Base-by-base conservation (phyloP, 495 filamentous ascomycete species). In the Cenococcum geophilum region DNA sequence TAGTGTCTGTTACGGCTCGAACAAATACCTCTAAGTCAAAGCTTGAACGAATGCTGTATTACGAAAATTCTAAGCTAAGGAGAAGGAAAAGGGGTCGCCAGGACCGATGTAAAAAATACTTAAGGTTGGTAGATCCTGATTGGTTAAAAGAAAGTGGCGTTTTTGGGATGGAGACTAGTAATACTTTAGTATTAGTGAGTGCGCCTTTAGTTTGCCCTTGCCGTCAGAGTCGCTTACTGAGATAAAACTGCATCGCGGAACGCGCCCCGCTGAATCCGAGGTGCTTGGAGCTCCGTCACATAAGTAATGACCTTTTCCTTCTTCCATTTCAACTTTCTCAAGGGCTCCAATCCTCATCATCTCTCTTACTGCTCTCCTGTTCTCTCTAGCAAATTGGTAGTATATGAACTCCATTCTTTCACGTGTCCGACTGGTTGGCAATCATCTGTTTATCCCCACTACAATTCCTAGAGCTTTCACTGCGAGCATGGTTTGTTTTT, bases 171-270 rank as follows among this genome's bases (percentile, higher is more conserved):
- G n/a, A n/a, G n/a, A n/a, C n/a, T n/a, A n/a, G n/a, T n/a, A n/a
- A n/a, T n/a, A n/a, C n/a, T n/a, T n/a, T n/a, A n/a, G n/a, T n/a
- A n/a, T n/a, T n/a, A n/a, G n/a, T n/a, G n/a, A n/a, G n/a, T n/a
- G n/a, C n/a, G n/a, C n/a, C n/a, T n/a, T n/a, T n/a, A n/a, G n/a
- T n/a, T n/a, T n/a, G n/a, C n/a, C 27, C 27, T 3, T 3, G 27
- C 27, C 27, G 6, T 6, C 27, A 32, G 27, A 6, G 27, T 3
- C 27, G 45, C 10, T 49, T 6, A 49, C 45, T n/a, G n/a, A n/a
- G n/a, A n/a, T n/a, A n/a, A 14, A 49, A 22, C 49, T 23, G 18
- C 49, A 52, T 52, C 20, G 49, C 49, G 49, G 49, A 52, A 32
- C 49, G 40, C 49, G 16, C 49, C 49, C 49, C 49, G 23, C 49